Evolutionary conservation across 1,284 basidiomycete genomes (phyloP), one percentile per base, ranked within the genome.

Genomic region (Heterobasidion occidentale): DNA sequence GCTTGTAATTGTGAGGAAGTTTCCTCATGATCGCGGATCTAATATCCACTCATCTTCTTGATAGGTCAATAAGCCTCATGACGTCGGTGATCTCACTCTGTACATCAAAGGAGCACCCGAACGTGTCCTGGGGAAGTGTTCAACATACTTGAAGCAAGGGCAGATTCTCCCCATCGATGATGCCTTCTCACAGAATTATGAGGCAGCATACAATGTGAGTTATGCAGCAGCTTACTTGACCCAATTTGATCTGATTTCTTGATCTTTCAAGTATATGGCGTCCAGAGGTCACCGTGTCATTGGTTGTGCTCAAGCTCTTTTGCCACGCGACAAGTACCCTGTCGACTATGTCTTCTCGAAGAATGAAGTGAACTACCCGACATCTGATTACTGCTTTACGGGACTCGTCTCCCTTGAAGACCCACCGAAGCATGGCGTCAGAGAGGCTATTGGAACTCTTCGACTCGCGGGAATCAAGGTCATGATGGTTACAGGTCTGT

Each of bases 21-120:
- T 6, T 71, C 38, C 42, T 20, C 38, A 15, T 36, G 2, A 3
- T n/a, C 4, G 33, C 8, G 27, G 34, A 11, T 51, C 12, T 2
- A 19, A 9, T 38, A 38, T 38, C 27, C n/a, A 45, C 20, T 12
- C 15, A 49, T 49, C n/a, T 45, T 9, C 27, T 38, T 38, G 34
- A 49, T 51, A 84, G 81, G 69, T 84, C 36, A 74, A 82, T 56
- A 84, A 81, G 65, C 65, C 73, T 3, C 83, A 85, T 61, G 58
- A 62, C 3, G 66, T 67, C 46, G 83, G 83, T 1, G 59, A 58
- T 52, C 65, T 84, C 54, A 78, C 76, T 0, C 70, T 78, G 9
- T 83, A 79, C 64, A 78, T 86, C 67, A 87, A 87, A 64, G 84
- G 84, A 34, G 84, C 84, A 8, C 84, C 83, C 0, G 84, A 87